These are phyloP conservation scores for Kluyveromyces marxianus DNA, from an alignment of 1,139 yeast species.

Conservation along the genomic window DNA sequence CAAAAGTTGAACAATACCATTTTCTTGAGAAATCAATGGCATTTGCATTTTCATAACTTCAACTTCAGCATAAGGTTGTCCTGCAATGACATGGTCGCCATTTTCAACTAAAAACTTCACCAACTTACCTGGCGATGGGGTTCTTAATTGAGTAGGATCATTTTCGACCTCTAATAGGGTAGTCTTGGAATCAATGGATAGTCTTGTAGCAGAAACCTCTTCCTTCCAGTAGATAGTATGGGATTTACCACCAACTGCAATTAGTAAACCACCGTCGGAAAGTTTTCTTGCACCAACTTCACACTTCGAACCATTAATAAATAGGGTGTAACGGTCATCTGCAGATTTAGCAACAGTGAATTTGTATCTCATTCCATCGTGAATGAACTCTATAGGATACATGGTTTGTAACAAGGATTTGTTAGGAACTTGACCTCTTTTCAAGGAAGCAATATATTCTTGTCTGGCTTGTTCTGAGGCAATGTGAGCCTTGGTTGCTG, in stretches of 20 bases:
- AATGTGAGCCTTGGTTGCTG: slow-evolving; percentile 87
- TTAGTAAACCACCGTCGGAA: slow-evolving; percentile 89
- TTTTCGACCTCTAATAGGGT: slow-evolving; percentile 89
- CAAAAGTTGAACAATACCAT: slow-evolving; percentile 84
- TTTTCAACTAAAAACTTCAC: slow-evolving; percentile 89
- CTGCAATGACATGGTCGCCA: slow-evolving; percentile 87
- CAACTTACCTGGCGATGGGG: slow-evolving; percentile 98
- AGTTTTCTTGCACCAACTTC: slow-evolving; percentile 80
- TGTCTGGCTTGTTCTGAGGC: slow-evolving; percentile 64
- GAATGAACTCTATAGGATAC: slow-evolving; percentile 88
- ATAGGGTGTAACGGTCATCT: slow-evolving; percentile 73
- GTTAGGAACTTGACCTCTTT: slow-evolving; percentile 92
- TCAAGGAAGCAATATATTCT: slow-evolving; percentile 66
- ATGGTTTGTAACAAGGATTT: slow-evolving; percentile 74
- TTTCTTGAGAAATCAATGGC: slow-evolving; percentile 87
- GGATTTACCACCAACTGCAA: slow-evolving; percentile 85
- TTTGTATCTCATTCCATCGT: slow-evolving; percentile 87
- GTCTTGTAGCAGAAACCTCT: slow-evolving; percentile 92
- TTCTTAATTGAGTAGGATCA: slow-evolving; percentile 96
- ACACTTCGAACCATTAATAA: slow-evolving; percentile 87
- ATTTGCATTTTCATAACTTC: slow-evolving; percentile 99
- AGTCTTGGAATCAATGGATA: slow-evolving; percentile 91
- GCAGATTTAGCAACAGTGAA: slow-evolving; percentile 94
- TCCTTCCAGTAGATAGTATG: slow-evolving; percentile 97
- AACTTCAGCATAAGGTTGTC: slow-evolving; percentile 95